phyloP scores from a whole-genome alignment of 108 stramenopile genomes.

The Fragilariopsis cylindrus region DNA sequence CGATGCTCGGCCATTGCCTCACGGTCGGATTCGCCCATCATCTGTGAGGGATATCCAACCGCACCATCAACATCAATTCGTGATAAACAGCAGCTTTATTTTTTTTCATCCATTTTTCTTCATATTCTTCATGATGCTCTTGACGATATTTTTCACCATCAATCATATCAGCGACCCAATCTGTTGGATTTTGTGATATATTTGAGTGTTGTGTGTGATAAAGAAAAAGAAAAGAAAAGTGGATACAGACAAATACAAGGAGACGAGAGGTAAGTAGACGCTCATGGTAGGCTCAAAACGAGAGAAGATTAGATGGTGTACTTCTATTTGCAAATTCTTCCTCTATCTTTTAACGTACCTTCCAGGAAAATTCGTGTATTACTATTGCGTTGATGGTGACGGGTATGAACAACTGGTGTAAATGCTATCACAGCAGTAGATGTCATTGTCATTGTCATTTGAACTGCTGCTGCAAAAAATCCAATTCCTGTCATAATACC shows the following conservation, averaged over 20 bases:
- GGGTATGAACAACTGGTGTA: background rate
- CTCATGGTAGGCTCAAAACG: background rate
- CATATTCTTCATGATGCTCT: conserved; percentile 43
- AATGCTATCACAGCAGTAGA: background rate
- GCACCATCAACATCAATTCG: conserved; percentile 5
- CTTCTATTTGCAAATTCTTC: too few species aligned
- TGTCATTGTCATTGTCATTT: background rate
- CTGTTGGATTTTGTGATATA: conserved; percentile 5
- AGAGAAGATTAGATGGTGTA: background rate
- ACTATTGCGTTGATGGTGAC: background rate
- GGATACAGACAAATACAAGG: background rate
- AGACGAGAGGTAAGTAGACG: background rate
- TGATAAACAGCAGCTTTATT: conserved; percentile 44
- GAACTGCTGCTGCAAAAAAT: conserved; percentile 2
- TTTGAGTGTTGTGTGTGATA: background rate
- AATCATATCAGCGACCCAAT: conserved; percentile 48
- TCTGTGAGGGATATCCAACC: conserved; percentile 17
- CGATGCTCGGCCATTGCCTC: conserved; percentile 31
- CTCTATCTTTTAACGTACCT: background rate
- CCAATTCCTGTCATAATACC: background rate
- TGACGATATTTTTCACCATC: conserved; percentile 57
- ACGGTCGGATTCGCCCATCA: background rate
- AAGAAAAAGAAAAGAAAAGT: background rate
- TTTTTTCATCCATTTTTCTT: conserved; percentile 50
- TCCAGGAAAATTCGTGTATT: conserved; percentile 4